phyloP scores from a whole-genome alignment of 345 rosid species.

The Noccaea caerulescens region DNA sequence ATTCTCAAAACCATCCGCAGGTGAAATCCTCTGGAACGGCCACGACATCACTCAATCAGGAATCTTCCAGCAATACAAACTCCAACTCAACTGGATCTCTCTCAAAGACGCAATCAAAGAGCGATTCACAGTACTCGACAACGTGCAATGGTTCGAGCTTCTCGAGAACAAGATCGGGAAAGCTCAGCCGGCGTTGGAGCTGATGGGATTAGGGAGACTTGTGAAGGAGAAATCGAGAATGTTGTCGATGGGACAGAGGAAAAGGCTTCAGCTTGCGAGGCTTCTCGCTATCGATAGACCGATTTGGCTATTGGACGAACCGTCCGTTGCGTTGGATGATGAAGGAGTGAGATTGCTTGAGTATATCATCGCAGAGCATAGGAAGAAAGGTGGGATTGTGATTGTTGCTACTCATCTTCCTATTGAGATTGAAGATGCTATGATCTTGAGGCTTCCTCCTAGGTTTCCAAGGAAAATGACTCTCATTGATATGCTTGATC shows the following conservation, averaged over 20 bases:
- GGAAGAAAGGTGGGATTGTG: constrained; percentile 82
- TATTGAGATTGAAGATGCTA: constrained; percentile 79
- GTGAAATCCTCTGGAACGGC: constrained; percentile 92
- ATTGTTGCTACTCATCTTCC: constrained; percentile 90
- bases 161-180: constrained; percentile 79
- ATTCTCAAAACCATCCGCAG: constrained; percentile 80
- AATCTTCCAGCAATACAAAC: constrained; percentile 86
- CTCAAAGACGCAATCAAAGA: constrained; percentile 80
- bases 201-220: constrained; percentile 85
- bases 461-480: constrained; percentile 88
- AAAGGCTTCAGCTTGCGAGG: constrained; percentile 86
- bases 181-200: constrained; percentile 74
- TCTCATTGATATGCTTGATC: constrained; percentile 78
- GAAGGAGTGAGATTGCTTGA: constrained; percentile 82
- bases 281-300: constrained; percentile 81
- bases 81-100: constrained; percentile 91
- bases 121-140: constrained; percentile 67
- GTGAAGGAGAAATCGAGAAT: constrained; percentile 78
- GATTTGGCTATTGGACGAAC: constrained; percentile 89
- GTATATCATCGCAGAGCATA: constrained; percentile 68
- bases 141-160: constrained; percentile 84
- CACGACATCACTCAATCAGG: constrained; percentile 77
- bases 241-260: constrained; percentile 93
- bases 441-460: constrained; percentile 75
- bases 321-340: constrained; percentile 82